Percentiles rank a stretch among this genome's conserved stretches.
These are phyloP conservation scores for Conringia planisiliqua DNA, from an alignment of 345 rosid species.

Conservation along the genomic window DNA sequence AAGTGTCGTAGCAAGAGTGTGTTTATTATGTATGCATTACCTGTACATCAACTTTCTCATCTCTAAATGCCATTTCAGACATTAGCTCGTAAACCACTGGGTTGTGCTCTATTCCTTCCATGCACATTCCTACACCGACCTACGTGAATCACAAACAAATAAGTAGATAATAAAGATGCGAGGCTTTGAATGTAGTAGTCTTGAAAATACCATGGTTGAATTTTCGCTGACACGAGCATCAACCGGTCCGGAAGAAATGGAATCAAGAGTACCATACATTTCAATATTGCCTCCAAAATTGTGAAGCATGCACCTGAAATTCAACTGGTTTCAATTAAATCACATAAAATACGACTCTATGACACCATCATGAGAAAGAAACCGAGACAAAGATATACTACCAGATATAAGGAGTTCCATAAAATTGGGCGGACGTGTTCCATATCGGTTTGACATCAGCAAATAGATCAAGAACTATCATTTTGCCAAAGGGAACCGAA, in stretches of 20 bases:
- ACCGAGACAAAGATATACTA: slow-evolving; percentile 15
- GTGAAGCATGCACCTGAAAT: slow-evolving; percentile 85
- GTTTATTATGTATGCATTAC: slow-evolving; percentile 37
- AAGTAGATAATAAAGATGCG: background rate
- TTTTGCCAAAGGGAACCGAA: slow-evolving; percentile 85
- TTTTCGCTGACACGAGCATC: slow-evolving; percentile 72
- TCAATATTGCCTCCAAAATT: slow-evolving; percentile 96
- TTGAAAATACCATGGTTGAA: slow-evolving; percentile 76
- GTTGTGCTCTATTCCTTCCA: slow-evolving; percentile 98
- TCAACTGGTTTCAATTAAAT: background rate
- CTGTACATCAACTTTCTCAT: slow-evolving; percentile 60
- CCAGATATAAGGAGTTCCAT: slow-evolving; percentile 93
- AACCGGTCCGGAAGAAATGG: slow-evolving; percentile 79
- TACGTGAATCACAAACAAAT: slow-evolving; percentile 18
- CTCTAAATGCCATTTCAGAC: slow-evolving; percentile 94
- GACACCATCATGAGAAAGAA: background rate
- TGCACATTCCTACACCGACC: slow-evolving; percentile 98
- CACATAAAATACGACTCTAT: background rate
- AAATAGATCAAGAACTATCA: slow-evolving; percentile 93
- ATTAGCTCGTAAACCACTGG: slow-evolving; percentile 86
- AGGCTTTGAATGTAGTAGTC: background rate
- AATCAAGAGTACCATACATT: slow-evolving; percentile 79
- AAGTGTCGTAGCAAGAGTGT: background rate
- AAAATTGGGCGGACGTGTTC: slow-evolving; percentile 79
- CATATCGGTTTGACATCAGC: slow-evolving; percentile 93